phyloP scores from a whole-genome alignment of 2,329 filamentous ascomycete genomes.

The Alternaria tenuissima region DNA sequence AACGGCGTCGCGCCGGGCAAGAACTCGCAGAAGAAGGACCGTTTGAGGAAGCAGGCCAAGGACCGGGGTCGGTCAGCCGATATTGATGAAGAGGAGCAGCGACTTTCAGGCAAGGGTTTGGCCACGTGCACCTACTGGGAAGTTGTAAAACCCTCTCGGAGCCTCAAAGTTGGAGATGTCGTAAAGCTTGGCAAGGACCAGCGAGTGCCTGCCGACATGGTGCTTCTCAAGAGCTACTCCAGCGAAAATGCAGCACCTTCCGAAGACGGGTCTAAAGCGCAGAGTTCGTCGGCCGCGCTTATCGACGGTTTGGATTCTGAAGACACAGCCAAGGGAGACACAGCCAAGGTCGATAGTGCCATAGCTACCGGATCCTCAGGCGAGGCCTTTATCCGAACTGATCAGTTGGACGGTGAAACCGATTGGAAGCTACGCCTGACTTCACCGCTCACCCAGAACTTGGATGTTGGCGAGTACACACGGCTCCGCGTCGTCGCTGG shows the following conservation, averaged over 20 bases:
- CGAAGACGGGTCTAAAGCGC: conserved; percentile 5
- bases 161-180: conserved; percentile 94
- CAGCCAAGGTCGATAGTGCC: conserved; percentile 25
- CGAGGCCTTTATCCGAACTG: conserved; percentile 96
- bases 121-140: conserved; percentile 67
- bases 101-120: conserved; percentile 42
- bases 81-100: conserved; percentile 73
- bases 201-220: conserved; percentile 90
- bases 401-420: conserved; percentile 96
- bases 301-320: conserved; percentile 30
- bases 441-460: conserved; percentile 82
- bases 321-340: conserved; percentile 22
- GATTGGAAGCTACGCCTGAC: conserved; percentile 97
- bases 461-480: conserved; percentile 74
- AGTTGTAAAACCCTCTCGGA: conserved; percentile 80
- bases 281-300: conserved; percentile 22
- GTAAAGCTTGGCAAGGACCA: conserved; percentile 91
- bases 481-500: conserved; percentile 77
- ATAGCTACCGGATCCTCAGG: conserved; percentile 61
- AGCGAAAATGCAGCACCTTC: conserved; percentile 27
- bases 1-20: conserved; percentile 45
- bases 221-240: conserved; percentile 84
- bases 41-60: conserved; percentile 44
- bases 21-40: conserved; percentile 41
- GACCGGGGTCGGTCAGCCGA: conserved; percentile 64